Percentiles rank a stretch among this genome's conserved stretches.
These are phyloP conservation scores for Diplodia sapinea DNA, from an alignment of 2,329 filamentous ascomycete species.

Conservation along the genomic window DNA sequence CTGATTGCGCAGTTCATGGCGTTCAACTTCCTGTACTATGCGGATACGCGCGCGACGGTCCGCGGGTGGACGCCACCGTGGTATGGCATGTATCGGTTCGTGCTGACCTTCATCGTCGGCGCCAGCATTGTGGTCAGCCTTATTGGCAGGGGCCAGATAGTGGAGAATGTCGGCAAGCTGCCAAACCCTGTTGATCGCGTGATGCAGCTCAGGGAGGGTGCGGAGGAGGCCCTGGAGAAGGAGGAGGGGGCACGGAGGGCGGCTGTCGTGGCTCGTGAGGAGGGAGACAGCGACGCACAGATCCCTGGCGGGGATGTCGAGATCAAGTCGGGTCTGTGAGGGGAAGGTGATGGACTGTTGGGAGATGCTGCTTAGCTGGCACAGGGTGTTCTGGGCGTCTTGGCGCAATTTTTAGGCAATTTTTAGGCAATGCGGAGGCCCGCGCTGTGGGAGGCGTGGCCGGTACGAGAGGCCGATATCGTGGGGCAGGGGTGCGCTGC, in stretches of 20 bases:
- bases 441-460: slow-evolving; percentile 4
- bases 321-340: slow-evolving; percentile 18
- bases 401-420: slow-evolving; percentile 12
- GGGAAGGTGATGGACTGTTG: not conserved
- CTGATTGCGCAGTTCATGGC: slow-evolving; percentile 84
- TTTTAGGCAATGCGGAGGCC: slow-evolving; percentile 15
- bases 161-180: slow-evolving; percentile 57
- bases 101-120: slow-evolving; percentile 88
- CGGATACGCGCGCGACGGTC: slow-evolving; percentile 74
- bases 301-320: slow-evolving; percentile 25
- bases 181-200: slow-evolving; percentile 55
- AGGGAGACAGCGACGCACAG: not conserved
- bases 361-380: slow-evolving; percentile 11
- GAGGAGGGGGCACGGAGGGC: slow-evolving; percentile 40
- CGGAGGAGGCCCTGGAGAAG: slow-evolving; percentile 40
- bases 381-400: slow-evolving; percentile 23
- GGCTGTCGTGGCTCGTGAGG: slow-evolving; percentile 21
- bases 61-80: slow-evolving; percentile 81
- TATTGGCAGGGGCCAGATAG: slow-evolving; percentile 80
- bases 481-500: slow-evolving; percentile 21
- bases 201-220: slow-evolving; percentile 53
- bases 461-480: slow-evolving; percentile 21
- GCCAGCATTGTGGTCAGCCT: slow-evolving; percentile 79
- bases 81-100: slow-evolving; percentile 90
- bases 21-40: slow-evolving; percentile 86